Conservation (phyloP, 306 rosid species). For the Castanea mollissima region DNA sequence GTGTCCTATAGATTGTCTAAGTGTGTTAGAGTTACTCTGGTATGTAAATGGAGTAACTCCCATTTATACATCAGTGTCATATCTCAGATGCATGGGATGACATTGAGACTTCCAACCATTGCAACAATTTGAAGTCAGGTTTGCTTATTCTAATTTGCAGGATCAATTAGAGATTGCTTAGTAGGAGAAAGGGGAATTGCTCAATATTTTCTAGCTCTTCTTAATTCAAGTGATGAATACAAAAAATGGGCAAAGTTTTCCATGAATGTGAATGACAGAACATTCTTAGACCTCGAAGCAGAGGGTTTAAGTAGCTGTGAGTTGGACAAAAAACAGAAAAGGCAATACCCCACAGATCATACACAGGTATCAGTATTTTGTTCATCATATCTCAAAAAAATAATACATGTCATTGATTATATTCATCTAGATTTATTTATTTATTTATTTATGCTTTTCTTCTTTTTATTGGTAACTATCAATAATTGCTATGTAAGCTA, state of each 20-base stretch:
- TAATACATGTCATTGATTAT: background rate
- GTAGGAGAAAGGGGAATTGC: slow-evolving; percentile 51
- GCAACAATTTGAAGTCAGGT: background rate
- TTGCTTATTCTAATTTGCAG: slow-evolving; percentile 40
- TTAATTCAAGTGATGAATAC: slow-evolving; percentile 46
- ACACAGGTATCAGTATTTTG: slow-evolving; percentile 58
- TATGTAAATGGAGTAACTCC: background rate
- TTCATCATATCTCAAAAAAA: background rate
- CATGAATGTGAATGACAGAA: slow-evolving; percentile 7
- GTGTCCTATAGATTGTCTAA: background rate
- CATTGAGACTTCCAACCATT: slow-evolving; percentile 4
- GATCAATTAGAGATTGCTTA: slow-evolving; percentile 54
- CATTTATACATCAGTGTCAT: background rate
- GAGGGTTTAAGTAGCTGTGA: slow-evolving; percentile 23
- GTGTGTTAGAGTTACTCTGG: background rate
- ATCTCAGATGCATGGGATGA: background rate
- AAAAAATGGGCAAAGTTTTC: slow-evolving; percentile 44
- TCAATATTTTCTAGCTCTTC: slow-evolving; percentile 38
- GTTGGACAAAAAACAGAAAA: slow-evolving; percentile 35
- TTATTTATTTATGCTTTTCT: background rate
- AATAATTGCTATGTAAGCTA: background rate
- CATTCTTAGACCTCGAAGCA: background rate
- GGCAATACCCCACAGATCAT: slow-evolving; percentile 59
- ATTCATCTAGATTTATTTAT: background rate
- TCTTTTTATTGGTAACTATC: background rate